A percentile compares a stretch with the other conserved stretches of the same genome.
These are phyloP conservation scores for Fusarium agapanthi DNA, from an alignment of 2,329 filamentous ascomycete species.

Conservation along the genomic window DNA sequence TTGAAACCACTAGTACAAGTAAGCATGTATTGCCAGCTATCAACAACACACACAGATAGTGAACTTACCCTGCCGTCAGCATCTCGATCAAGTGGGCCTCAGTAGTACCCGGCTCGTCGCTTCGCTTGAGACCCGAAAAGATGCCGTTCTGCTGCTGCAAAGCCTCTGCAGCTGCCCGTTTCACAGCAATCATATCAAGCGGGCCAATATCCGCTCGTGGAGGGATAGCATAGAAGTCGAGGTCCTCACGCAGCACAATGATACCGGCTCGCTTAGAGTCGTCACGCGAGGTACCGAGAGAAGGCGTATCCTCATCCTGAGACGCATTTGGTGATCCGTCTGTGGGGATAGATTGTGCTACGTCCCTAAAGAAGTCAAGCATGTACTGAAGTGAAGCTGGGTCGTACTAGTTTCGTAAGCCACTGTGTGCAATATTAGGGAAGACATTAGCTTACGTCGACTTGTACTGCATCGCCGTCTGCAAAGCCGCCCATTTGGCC, in stretches of 20 bases:
- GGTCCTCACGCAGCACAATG: constrained; percentile 93
- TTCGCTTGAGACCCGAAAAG: constrained; percentile 93
- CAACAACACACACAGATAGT: not conserved
- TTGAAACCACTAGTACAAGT: constrained; percentile 83
- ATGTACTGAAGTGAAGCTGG: constrained; percentile 97
- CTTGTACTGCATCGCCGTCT: constrained; percentile 93
- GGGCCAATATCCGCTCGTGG: constrained; percentile 85
- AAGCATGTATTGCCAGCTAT: not conserved
- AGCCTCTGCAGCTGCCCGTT: constrained; percentile 88
- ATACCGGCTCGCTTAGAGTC: constrained; percentile 94
- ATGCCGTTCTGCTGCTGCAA: constrained; percentile 91
- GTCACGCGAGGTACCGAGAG: constrained; percentile 76
- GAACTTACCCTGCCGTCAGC: constrained; percentile 91
- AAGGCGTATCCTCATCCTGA: constrained; percentile 68
- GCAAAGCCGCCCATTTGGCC: constrained; percentile 93
- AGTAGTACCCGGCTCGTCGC: constrained; percentile 94
- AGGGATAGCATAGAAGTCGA: constrained; percentile 97
- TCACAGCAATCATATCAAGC: constrained; percentile 93
- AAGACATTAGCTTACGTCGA: constrained; percentile 77
- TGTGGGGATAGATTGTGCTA: constrained; percentile 93
- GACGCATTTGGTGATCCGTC: constrained; percentile 73
- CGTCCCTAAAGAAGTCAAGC: constrained; percentile 96
- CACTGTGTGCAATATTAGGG: not conserved
- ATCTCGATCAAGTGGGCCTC: constrained; percentile 99
- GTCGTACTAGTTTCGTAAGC: constrained; percentile 76